Evolutionary conservation across 2,329 filamentous ascomycete species (phyloP), one percentile per base, ranked within the genome.

Genomic region (Emericellopsis atlantica): DNA sequence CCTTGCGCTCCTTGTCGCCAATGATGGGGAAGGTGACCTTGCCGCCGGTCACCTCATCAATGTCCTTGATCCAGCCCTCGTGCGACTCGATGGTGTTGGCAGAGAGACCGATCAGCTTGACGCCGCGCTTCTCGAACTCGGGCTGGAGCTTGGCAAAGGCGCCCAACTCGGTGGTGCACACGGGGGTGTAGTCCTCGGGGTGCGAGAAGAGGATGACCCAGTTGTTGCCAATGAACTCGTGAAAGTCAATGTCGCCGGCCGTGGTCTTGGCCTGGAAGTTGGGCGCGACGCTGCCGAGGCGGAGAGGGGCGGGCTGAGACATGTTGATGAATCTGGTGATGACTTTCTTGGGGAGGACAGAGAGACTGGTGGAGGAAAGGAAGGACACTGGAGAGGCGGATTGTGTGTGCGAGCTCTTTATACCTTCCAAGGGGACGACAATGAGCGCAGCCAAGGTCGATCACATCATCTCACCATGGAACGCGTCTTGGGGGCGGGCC

Each of bases 121-220:
- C 85, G 48, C 79, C 79, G 48, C 88, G 80, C 71, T 84, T 86
- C 55, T 79, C 74, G 65, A 95, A 95, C 64, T 95, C 87, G 54
- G 79, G 76, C 69, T 87, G 80, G 48, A 95, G 74, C 67, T 89
- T 92, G 52, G 88, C 84, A 55, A 95, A 93, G 45, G 88, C 88
- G 47, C 88, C 89, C 47, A 95, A 81, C 70, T 95, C 89, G 41
- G 88, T 95, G 48, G 89, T 95, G 74, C 89, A 95, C 45, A 95
- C 89, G 41, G 89, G 89, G 2, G 89, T 95, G 72, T 85, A 95
- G 65, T 95, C 89, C 62, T 81, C 82, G 4, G 85, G 85, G 67
- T 90, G 85, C 26, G 81, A 87, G 72, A 92, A 90, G 52, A 92
- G 70, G 49, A 92, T 76, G 44, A 81, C 78, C 85, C 85, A 90